A percentile compares a stretch with the other conserved stretches of the same genome.
phyloP scores from a whole-genome alignment of 768 basidiomycete species.

The Mycena indigotica region DNA sequence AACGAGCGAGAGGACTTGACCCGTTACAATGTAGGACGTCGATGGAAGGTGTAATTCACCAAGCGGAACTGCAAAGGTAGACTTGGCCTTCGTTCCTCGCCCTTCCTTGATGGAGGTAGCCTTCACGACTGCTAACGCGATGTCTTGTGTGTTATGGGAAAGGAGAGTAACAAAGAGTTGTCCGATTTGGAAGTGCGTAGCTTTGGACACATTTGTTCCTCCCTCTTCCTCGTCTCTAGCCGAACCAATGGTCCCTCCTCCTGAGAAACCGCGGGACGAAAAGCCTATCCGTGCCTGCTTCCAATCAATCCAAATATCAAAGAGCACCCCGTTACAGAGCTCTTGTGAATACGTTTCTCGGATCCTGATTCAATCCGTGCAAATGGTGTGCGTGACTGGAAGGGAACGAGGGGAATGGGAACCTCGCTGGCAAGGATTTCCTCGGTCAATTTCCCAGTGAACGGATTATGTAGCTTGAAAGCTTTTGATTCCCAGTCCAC shows the following conservation, averaged over 20 bases:
- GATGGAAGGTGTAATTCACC: slow-evolving; percentile 4
- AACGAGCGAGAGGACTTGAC: slow-evolving; percentile 7
- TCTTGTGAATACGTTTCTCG: slow-evolving; percentile 6
- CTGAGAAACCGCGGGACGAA: slow-evolving; percentile 5
- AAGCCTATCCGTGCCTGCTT: neutral
- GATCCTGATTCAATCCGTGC: neutral
- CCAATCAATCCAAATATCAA: slow-evolving; percentile 6
- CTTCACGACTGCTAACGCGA: slow-evolving; percentile 7
- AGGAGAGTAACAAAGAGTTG: slow-evolving; percentile 10
- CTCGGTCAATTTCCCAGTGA: neutral
- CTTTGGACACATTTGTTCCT: neutral
- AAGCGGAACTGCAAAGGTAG: neutral
- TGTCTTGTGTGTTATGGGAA: neutral
- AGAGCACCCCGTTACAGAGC: neutral
- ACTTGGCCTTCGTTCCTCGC: neutral
- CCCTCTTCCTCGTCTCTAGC: neutral
- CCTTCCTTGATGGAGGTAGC: slow-evolving; percentile 7
- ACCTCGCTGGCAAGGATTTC: neutral
- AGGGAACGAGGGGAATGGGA: neutral
- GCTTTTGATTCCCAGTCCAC: neutral
- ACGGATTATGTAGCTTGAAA: neutral
- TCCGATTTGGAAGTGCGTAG: neutral
- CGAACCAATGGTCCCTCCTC: neutral
- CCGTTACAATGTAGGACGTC: slow-evolving; percentile 2
- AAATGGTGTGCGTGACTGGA: neutral